Percentiles rank a stretch among this genome's conserved stretches.
phyloP scores from a whole-genome alignment of 768 basidiomycete species.

The Boletus coccyginus region DNA sequence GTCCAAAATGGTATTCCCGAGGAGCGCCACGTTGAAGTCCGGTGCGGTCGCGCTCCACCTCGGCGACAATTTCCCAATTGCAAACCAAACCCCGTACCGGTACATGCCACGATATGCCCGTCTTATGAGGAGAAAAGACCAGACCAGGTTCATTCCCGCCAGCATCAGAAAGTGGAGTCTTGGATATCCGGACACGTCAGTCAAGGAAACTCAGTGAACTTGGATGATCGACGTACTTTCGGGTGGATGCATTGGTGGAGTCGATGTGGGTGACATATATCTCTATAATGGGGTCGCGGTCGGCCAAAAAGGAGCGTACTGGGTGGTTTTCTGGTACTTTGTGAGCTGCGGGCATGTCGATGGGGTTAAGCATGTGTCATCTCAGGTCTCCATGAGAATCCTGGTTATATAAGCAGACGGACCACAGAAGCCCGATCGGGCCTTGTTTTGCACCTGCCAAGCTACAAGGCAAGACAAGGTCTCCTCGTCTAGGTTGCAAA shows the following conservation, averaged over 20 bases:
- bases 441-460: not conserved
- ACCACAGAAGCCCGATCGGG: not conserved
- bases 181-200: slow-evolving; percentile 9
- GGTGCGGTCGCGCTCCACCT: slow-evolving; percentile 14
- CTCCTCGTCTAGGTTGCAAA: too few species aligned
- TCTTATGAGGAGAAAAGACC: slow-evolving; percentile 22
- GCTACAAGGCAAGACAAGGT: not conserved
- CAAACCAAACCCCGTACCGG: slow-evolving; percentile 30
- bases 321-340: slow-evolving; percentile 28
- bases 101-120: slow-evolving; percentile 22
- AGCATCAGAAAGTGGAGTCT: slow-evolving; percentile 28
- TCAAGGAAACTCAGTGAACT: not conserved
- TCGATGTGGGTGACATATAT: slow-evolving; percentile 32
- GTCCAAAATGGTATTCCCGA: slow-evolving; percentile 26
- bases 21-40: slow-evolving; percentile 10
- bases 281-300: slow-evolving; percentile 20
- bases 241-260: slow-evolving; percentile 11
- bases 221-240: slow-evolving; percentile 21
- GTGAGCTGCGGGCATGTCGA: slow-evolving; percentile 25
- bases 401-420: slow-evolving; percentile 20
- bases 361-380: not conserved
- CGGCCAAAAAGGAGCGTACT: slow-evolving; percentile 17
- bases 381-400: not conserved
- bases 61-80: slow-evolving; percentile 20
- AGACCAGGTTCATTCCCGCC: slow-evolving; percentile 26